Conservation (phyloP, 2,329 filamentous ascomycete species). For the Beauveria scarabaeidicola region DNA sequence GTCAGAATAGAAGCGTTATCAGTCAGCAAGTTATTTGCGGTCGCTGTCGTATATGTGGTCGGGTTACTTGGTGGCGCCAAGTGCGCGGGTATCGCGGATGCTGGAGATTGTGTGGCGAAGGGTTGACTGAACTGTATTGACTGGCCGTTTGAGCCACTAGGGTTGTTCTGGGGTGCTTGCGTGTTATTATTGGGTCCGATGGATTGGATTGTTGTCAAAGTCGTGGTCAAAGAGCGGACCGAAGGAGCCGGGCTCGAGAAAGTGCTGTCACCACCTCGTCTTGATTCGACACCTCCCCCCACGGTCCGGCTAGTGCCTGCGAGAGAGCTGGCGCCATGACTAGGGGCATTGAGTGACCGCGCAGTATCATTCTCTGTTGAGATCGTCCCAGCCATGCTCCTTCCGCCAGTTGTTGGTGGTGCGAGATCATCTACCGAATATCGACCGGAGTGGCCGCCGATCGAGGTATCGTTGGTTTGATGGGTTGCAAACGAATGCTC, state of each 20-base stretch:
- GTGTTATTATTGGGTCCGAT: conserved; percentile 51
- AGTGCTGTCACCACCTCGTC: conserved; percentile 64
- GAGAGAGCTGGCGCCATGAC: conserved; percentile 57
- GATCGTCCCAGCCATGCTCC: conserved; percentile 69
- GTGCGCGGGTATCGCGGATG: conserved; percentile 65
- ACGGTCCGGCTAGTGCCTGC: conserved; percentile 67
- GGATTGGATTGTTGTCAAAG: conserved; percentile 78
- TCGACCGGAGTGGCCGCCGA: conserved; percentile 46
- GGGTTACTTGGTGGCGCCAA: conserved; percentile 51
- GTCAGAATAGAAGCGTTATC: conserved; percentile 84
- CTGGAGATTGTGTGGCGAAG: conserved; percentile 54
- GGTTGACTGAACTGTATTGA: conserved; percentile 57
- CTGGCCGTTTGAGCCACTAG: conserved; percentile 26
- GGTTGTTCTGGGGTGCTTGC: conserved; percentile 31
- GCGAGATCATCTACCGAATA: conserved; percentile 51
- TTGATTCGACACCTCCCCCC: conserved; percentile 56
- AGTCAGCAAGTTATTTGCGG: conserved; percentile 71
- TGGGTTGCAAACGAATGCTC: conserved; percentile 48
- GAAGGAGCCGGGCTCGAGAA: conserved; percentile 79
- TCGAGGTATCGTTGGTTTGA: conserved; percentile 47
- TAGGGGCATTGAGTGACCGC: conserved; percentile 66
- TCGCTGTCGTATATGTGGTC: conserved; percentile 67
- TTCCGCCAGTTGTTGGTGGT: conserved; percentile 54
- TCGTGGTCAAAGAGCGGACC: conserved; percentile 71
- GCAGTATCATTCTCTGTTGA: conserved; percentile 76